These are phyloP conservation scores for Spergularia bocconei DNA, from an alignment of 148 eudicot genomes.

Conservation along the genomic window DNA sequence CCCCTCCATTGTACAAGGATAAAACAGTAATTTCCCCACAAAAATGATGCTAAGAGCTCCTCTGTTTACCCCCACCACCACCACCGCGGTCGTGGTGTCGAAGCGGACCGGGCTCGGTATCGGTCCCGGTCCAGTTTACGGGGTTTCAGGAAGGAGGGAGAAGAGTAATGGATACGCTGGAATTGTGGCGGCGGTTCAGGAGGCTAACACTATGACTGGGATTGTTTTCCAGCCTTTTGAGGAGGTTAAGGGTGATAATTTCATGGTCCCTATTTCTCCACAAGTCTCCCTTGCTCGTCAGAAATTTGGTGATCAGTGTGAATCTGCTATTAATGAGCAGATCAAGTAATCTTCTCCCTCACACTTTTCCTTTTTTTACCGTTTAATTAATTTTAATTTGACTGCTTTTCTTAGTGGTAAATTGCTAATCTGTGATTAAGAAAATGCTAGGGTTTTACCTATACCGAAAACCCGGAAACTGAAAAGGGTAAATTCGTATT, in stretches of 20 bases:
- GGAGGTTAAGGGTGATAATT: constrained; percentile 63
- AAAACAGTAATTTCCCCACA: background rate
- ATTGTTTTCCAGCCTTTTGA: constrained; percentile 75
- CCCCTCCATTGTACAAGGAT: too few species aligned
- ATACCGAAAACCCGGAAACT: too few species aligned
- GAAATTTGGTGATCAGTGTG: constrained; percentile 47
- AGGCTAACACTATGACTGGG: constrained; percentile 41
- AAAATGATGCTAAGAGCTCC: constrained; percentile 30
- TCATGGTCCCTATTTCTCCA: constrained; percentile 48
- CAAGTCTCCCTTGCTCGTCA: constrained; percentile 66
- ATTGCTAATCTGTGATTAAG: too few species aligned
- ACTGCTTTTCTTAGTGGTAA: too few species aligned
- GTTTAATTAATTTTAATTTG: background rate
- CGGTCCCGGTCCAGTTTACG: background rate
- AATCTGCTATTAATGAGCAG: constrained; percentile 79
- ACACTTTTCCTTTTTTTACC: background rate
- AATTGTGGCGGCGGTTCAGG: constrained; percentile 19
- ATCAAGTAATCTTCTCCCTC: constrained; percentile 53
- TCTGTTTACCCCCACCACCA: background rate
- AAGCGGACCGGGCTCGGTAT: background rate
- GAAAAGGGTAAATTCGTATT: too few species aligned
- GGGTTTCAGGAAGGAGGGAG: constrained; percentile 19
- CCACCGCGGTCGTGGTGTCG: too few species aligned
- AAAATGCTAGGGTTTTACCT: too few species aligned
- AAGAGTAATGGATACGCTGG: constrained; percentile 12